Conservation (phyloP, 2,329 filamentous ascomycete species). For the Microcyclospora tardicrescens region DNA sequence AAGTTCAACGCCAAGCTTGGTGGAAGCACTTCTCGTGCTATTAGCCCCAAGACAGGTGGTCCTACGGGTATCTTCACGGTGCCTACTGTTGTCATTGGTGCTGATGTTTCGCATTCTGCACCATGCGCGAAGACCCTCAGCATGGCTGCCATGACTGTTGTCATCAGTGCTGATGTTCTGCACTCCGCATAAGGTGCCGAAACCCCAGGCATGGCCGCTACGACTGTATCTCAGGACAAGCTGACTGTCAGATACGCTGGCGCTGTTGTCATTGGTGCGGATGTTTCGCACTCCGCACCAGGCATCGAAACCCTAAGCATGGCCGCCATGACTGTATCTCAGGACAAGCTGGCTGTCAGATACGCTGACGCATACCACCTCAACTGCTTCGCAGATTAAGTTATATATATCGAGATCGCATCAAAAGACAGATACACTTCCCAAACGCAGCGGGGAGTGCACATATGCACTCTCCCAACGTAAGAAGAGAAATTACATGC, state of each 20-base stretch:
- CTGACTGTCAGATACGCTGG: constrained; percentile 65
- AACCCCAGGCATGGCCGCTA: too few species aligned
- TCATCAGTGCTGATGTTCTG: too few species aligned
- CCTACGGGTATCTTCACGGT: constrained; percentile 23
- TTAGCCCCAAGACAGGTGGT: constrained; percentile 24
- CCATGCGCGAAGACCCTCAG: constrained; percentile 55
- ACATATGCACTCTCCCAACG: too few species aligned
- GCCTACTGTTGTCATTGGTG: constrained; percentile 74
- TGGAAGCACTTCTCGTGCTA: constrained; percentile 53
- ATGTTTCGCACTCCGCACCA: too few species aligned
- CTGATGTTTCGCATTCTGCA: constrained; percentile 76
- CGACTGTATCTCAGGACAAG: constrained; percentile 65
- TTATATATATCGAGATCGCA: too few species aligned
- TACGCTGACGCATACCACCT: constrained; percentile 70
- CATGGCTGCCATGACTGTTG: constrained; percentile 75
- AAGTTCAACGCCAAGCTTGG: constrained; percentile 96
- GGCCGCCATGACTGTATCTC: constrained; percentile 72
- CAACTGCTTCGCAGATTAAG: too few species aligned
- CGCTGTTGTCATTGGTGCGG: too few species aligned
- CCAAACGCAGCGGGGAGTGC: too few species aligned
- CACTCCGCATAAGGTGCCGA: too few species aligned
- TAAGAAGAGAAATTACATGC: too few species aligned
- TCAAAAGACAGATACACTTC: too few species aligned
- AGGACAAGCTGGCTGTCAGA: constrained; percentile 55
- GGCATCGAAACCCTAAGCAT: too few species aligned